Conservation (phyloP, 148 eudicot genomes). For the Silene conica region DNA sequence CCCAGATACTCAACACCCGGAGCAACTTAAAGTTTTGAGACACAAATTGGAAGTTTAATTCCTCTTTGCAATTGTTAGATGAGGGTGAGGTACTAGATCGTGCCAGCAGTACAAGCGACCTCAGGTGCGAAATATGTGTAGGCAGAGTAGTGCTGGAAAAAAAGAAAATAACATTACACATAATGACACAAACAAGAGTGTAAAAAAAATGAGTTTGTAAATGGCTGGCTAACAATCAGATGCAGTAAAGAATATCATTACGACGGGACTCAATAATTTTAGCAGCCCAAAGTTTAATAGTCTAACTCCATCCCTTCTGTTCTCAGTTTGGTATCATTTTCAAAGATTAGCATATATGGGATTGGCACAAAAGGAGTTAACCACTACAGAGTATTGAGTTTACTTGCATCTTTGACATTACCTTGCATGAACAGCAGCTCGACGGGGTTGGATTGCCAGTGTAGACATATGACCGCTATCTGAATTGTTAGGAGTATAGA, state of each 20-base stretch:
- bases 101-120: conserved; percentile 13
- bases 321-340: too few relatives aligned
- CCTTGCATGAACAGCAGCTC: conserved; percentile 22
- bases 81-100: neutral
- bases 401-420: conserved; percentile 1
- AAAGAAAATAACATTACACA: too few relatives aligned
- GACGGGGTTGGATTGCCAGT: neutral
- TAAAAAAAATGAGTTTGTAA: too few relatives aligned
- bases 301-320: too few relatives aligned
- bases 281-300: too few relatives aligned
- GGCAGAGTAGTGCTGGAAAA: conserved; percentile 7
- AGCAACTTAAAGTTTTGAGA: conserved; percentile 19
- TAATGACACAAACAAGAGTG: too few relatives aligned
- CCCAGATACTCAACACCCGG: conserved; percentile 13
- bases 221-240: too few relatives aligned
- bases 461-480: neutral
- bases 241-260: too few relatives aligned
- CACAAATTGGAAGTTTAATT: neutral
- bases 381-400: too few relatives aligned
- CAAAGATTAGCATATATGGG: too few relatives aligned
- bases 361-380: too few relatives aligned
- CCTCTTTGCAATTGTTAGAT: neutral
- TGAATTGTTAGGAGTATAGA: neutral
- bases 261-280: too few relatives aligned
- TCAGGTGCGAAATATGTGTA: neutral